Evolutionary conservation across 345 rosid species (phyloP), one percentile per base, ranked within the genome.

Genomic region (Populus euphratica): DNA sequence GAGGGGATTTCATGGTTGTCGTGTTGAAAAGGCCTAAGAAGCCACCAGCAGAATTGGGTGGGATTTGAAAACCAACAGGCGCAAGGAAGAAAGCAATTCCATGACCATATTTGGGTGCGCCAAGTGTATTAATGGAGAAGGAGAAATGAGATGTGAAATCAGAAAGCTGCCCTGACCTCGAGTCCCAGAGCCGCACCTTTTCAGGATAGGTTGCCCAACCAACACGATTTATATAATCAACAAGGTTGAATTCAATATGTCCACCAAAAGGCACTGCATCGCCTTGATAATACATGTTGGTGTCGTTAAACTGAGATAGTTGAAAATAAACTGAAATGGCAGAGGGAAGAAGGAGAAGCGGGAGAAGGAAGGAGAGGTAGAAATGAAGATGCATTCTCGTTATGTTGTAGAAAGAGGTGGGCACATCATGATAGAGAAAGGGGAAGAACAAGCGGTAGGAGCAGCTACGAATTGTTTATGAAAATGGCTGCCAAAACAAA

Each of bases 11-110:
- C 5, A 52, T 73, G 9, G 68, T 54, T 6, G 83, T 66, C 49
- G 70, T 65, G 68, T 85, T 86, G 18, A 79, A 85, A 0, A 87
- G 81, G 67, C 91, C 88, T 17, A 89, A 52, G 52, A 84, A 85
- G 1, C 86, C 90, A 39, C 83, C 85, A 0, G 74, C 80, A 16
- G 89, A 85, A 65, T 89, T 84, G 4, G 83, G 81, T 1, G 88
- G 90, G 73, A 89, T 85, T 25, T 76, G 81, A 38, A 73, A 87
- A 36, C 82, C 86, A 0, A 70, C 84, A 0, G 87, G 86, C 33
- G 86, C 84, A 2, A 86, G 83, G 68, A 87, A 89, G 79, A 89
- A 89, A 0, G 75, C 80, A n/a, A 87, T 33, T 8, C 90, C 86
- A 4, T 69, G 50, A 5, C 82, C 85, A 49, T 81, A 78, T 3